A percentile compares a stretch with the other conserved stretches of the same genome.
Evolutionary conservation across 208 protist species (phyloP).

Genomic region (Trichomonas tenax): DNA sequence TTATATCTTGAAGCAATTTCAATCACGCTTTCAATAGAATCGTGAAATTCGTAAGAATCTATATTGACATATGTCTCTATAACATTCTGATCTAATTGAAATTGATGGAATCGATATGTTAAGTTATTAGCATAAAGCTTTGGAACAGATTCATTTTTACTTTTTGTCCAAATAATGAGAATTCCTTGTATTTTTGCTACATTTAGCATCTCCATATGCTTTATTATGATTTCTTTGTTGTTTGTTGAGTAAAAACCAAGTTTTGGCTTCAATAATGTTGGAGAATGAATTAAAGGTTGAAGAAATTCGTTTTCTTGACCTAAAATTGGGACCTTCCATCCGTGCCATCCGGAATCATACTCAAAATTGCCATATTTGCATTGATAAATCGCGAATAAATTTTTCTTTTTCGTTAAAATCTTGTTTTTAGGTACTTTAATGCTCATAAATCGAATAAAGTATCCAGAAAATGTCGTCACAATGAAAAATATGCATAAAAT

Average conservation of each 20-base stretch:
- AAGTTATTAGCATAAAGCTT: neutral
- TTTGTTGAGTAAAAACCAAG: neutral
- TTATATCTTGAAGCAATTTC: neutral
- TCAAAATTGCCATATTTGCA: neutral
- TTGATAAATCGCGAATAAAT: neutral
- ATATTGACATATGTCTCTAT: neutral
- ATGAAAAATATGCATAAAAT: neutral
- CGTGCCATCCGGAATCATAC: neutral
- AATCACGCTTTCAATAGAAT: neutral
- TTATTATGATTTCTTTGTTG: neutral
- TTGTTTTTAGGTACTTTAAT: neutral
- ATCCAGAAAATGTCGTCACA: neutral
- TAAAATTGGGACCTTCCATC: neutral
- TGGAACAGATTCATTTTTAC: neutral
- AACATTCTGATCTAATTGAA: neutral
- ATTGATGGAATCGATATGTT: neutral
- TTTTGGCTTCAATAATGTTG: neutral
- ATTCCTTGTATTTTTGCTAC: neutral
- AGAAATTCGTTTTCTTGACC: neutral
- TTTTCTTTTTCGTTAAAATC: neutral
- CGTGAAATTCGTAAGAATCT: neutral
- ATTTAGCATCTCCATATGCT: neutral
- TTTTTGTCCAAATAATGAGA: neutral
- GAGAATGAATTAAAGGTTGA: neutral
- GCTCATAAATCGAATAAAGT: neutral